Evolutionary conservation across 2,329 filamentous ascomycete species (phyloP).

Genomic region (Thielaviopsis punctulata): DNA sequence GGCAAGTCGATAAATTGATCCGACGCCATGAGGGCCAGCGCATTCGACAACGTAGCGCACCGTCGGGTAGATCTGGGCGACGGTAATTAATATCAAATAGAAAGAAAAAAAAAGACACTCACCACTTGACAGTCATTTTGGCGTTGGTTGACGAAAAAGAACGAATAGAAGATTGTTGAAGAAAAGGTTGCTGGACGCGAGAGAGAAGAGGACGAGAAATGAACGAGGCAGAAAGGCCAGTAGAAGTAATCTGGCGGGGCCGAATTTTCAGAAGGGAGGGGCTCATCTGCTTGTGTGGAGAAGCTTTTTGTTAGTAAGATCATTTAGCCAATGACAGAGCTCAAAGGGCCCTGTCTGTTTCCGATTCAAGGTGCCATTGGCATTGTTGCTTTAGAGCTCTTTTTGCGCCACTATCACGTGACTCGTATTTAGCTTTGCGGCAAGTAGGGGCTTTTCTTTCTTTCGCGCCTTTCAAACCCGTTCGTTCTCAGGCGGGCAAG

Average conservation of each 20-base stretch:
- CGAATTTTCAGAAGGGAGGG: conserved; percentile 23
- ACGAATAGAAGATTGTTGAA: conserved; percentile 24
- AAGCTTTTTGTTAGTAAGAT: conserved; percentile 23
- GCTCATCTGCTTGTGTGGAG: conserved; percentile 28
- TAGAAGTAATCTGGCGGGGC: conserved; percentile 24
- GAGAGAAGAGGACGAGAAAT: conserved; percentile 23
- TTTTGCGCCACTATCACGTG: background rate
- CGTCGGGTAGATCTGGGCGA: background rate
- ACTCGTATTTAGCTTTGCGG: background rate
- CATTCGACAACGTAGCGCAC: no score
- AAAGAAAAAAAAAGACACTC: no score
- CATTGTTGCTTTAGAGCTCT: background rate
- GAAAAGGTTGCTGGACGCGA: conserved; percentile 19
- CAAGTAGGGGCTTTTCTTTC: no score
- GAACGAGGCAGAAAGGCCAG: conserved; percentile 20
- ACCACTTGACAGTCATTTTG: conserved; percentile 59
- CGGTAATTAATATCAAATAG: no score
- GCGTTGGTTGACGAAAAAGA: conserved; percentile 38
- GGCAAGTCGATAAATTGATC: no score
- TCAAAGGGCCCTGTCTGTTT: conserved; percentile 9
- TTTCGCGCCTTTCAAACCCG: no score
- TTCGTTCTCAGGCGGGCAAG: background rate
- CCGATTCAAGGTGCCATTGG: conserved; percentile 3
- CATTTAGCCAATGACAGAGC: conserved; percentile 15
- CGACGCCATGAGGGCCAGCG: no score